Conservation (phyloP, 208 protist species). For the Leishmania guyanensis region DNA sequence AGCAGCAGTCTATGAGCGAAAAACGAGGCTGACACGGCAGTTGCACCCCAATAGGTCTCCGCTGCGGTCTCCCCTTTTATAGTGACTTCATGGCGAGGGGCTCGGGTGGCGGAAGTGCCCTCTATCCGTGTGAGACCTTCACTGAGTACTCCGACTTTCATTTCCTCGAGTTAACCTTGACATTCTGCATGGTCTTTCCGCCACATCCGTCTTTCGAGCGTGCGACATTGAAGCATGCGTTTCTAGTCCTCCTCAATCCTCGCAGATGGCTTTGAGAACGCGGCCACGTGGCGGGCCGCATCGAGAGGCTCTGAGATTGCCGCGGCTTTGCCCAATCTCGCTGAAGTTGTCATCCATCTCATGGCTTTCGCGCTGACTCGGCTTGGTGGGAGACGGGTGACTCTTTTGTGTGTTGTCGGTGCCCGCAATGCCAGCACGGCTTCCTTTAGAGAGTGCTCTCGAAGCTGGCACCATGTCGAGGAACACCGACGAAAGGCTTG, state of each 20-base stretch:
- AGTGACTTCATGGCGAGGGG: neutral
- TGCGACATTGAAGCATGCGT: neutral
- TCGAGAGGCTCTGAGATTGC: neutral
- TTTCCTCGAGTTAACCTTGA: neutral
- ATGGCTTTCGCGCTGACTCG: neutral
- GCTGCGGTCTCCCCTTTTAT: neutral
- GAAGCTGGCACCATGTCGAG: neutral
- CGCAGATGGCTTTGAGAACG: conserved; percentile 18
- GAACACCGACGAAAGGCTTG: neutral
- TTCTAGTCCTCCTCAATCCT: conserved; percentile 15
- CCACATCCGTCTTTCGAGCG: neutral
- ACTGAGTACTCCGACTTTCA: neutral
- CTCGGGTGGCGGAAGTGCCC: neutral
- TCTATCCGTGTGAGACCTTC: neutral
- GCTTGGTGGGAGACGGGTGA: neutral
- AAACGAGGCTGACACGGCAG: neutral
- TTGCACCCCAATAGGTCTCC: neutral
- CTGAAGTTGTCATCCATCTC: neutral
- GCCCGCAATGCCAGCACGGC: too few species aligned
- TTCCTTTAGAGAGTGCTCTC: too few species aligned
- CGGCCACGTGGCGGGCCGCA: conserved; percentile 10
- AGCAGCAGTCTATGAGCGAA: neutral
- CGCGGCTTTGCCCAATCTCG: neutral
- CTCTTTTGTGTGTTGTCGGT: neutral
- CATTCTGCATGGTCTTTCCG: neutral